Evolutionary conservation across 257 asterid genomes (phyloP).

Genomic region (Lantana camara): DNA sequence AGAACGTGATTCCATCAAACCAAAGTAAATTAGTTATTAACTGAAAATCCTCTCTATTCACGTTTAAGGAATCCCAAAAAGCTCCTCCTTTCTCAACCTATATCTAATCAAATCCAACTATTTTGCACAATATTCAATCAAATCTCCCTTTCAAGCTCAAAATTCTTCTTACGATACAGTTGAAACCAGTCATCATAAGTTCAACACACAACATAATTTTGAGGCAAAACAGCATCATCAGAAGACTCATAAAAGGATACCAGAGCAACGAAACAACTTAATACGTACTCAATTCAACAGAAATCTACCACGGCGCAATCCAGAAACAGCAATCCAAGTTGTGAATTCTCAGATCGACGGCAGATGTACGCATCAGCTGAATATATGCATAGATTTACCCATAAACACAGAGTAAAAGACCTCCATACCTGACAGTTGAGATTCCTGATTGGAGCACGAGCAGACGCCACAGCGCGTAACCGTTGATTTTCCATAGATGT

Average conservation of each 20-base stretch:
- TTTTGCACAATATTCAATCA: neutral
- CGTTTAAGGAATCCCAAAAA: neutral
- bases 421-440: slow-evolving; percentile 26
- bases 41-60: neutral
- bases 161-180: neutral
- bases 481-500: slow-evolving; percentile 28
- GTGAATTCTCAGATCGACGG: slow-evolving; percentile 14
- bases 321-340: neutral
- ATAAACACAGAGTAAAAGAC: slow-evolving; percentile 13
- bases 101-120: neutral
- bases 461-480: slow-evolving; percentile 19
- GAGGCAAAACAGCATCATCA: neutral
- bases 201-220: neutral
- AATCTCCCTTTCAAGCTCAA: neutral
- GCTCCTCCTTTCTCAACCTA: slow-evolving; percentile 19
- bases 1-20: neutral
- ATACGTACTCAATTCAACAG: slow-evolving; percentile 12
- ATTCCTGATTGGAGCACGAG: slow-evolving; percentile 18
- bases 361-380: neutral
- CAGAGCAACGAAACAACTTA: neutral
- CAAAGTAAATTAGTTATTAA: neutral
- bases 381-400: neutral
- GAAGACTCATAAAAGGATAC: neutral
- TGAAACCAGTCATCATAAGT: slow-evolving; percentile 3
- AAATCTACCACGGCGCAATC: slow-evolving; percentile 22